Conservation (phyloP, 108 stramenopile species). For the Fistulifera pelliculosa region DNA sequence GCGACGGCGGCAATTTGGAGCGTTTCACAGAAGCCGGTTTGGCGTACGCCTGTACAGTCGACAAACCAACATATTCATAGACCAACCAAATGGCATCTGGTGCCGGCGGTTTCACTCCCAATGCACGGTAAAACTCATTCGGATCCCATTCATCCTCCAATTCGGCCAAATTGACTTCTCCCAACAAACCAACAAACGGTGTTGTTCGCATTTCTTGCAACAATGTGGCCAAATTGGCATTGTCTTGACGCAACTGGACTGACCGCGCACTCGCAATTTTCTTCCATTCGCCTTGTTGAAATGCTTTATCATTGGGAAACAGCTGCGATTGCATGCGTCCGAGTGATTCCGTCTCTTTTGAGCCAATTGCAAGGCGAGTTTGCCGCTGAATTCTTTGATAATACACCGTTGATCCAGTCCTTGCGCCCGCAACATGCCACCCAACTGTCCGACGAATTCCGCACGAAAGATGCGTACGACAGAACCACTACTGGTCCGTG, state of each 20-base stretch:
- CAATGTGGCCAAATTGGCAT: constrained; percentile 37
- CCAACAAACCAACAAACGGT: constrained; percentile 57
- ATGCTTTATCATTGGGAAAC: constrained; percentile 14
- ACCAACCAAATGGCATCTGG: constrained; percentile 60
- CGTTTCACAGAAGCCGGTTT: constrained; percentile 30
- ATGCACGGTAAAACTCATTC: constrained; percentile 66
- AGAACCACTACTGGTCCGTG: constrained; percentile 52
- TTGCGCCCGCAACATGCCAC: constrained; percentile 29
- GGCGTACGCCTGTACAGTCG: constrained; percentile 38
- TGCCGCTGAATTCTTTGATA: constrained; percentile 69
- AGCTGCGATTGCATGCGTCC: constrained; percentile 48
- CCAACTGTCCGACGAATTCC: constrained; percentile 47
- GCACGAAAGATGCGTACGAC: constrained; percentile 72
- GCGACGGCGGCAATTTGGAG: constrained; percentile 43
- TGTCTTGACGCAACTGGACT: constrained; percentile 40
- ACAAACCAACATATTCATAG: constrained; percentile 70
- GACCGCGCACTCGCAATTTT: constrained; percentile 36
- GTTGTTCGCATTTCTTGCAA: constrained; percentile 18
- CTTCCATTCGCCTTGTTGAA: constrained; percentile 43
- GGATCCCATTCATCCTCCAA: constrained; percentile 55
- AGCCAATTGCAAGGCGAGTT: constrained; percentile 43
- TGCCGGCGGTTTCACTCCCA: constrained; percentile 60
- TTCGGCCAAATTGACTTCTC: constrained; percentile 68
- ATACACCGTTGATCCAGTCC: constrained; percentile 62
- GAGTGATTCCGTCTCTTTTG: constrained; percentile 33